Conservation (phyloP, 2,329 filamentous ascomycete species). For the Hypoxylon rubiginosum region DNA sequence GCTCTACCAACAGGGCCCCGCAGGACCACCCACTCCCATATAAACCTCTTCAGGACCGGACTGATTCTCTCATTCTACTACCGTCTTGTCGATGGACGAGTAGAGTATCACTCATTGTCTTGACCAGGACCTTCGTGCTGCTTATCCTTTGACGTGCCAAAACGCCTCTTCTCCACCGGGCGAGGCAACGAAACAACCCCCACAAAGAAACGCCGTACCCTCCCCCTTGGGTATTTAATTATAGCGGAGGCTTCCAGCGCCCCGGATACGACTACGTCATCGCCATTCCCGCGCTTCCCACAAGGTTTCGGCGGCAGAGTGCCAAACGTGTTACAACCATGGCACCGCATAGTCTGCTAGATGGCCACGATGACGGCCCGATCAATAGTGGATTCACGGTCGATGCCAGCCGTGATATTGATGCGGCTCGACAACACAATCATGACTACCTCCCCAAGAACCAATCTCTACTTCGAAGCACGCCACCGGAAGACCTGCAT, state of each 20-base stretch:
- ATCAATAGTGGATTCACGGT: slow-evolving; percentile 26
- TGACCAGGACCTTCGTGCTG: not conserved
- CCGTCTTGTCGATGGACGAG: not conserved
- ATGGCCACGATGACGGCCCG: slow-evolving; percentile 46
- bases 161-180: not conserved
- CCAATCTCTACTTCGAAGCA: slow-evolving; percentile 64
- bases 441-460: slow-evolving; percentile 29
- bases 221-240: not conserved
- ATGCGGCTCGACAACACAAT: slow-evolving; percentile 10
- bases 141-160: not conserved
- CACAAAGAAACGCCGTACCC: not conserved
- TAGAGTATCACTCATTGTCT: not conserved
- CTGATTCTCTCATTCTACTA: too few species aligned
- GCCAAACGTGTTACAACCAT: slow-evolving; percentile 35
- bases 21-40: not conserved
- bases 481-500: slow-evolving; percentile 74
- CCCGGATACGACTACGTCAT: slow-evolving; percentile 31
- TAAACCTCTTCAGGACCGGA: not conserved
- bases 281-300: not conserved
- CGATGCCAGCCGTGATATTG: slow-evolving; percentile 5
- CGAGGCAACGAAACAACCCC: not conserved
- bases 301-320: not conserved
- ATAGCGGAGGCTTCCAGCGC: not conserved
- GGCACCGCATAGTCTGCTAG: slow-evolving; percentile 50
- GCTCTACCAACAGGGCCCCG: not conserved